Evolutionary conservation across 1,284 basidiomycete genomes (phyloP).

Genomic region (Pseudozyma flocculosa): DNA sequence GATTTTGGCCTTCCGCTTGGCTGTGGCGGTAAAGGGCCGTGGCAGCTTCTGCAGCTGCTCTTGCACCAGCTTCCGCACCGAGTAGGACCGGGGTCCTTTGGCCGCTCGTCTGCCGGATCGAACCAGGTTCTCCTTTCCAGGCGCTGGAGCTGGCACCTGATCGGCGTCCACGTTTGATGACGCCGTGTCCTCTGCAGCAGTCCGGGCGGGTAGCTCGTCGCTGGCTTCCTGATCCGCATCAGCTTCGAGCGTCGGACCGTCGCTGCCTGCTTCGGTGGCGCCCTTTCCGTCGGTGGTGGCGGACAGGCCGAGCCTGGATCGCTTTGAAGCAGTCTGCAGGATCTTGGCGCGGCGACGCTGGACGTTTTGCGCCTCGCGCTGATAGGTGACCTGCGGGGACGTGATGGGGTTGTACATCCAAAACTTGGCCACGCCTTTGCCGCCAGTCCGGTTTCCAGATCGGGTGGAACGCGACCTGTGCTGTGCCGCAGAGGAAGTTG

Average conservation of each 20-base stretch:
- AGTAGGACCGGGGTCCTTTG: neutral
- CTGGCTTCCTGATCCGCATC: too few relatives aligned
- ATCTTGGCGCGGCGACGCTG: neutral
- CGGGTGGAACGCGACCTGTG: too few relatives aligned
- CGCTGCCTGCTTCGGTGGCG: too few relatives aligned
- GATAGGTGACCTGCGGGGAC: neutral
- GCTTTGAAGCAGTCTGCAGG: neutral
- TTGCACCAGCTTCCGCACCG: neutral
- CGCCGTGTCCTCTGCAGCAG: too few relatives aligned
- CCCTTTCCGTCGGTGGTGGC: too few relatives aligned
- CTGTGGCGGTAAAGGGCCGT: neutral
- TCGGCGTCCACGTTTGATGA: too few relatives aligned
- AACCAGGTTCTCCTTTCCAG: neutral
- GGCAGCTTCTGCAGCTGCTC: neutral
- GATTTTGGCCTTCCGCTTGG: neutral
- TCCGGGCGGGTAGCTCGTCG: too few relatives aligned
- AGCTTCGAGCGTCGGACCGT: too few relatives aligned
- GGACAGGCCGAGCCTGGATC: too few relatives aligned
- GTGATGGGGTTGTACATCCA: neutral
- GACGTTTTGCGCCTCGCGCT: neutral
- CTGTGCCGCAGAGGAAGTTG: too few relatives aligned
- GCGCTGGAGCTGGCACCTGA: too few relatives aligned
- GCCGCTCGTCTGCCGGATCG: neutral
- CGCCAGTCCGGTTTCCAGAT: neutral
- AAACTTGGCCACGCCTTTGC: neutral